Evolutionary conservation across 257 asterid genomes (phyloP).

Genomic region (Handroanthus guayacan): DNA sequence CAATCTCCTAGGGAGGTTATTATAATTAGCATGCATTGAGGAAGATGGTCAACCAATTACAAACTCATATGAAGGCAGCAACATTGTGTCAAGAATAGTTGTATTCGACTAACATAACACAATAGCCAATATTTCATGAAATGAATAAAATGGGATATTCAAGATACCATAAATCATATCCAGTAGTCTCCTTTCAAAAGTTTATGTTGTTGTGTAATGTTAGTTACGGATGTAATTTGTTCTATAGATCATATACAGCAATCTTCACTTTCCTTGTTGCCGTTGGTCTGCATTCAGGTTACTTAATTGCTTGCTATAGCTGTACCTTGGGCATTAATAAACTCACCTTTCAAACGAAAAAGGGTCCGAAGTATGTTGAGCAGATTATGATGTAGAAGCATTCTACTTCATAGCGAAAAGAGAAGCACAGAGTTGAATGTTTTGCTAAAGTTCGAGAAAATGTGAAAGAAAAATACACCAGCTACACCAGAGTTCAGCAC

Average conservation of each 20-base stretch:
- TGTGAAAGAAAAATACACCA: neutral
- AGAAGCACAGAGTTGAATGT: neutral
- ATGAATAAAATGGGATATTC: neutral
- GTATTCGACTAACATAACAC: neutral
- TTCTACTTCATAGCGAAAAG: neutral
- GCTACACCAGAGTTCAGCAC: neutral
- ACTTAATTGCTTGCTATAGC: too few relatives aligned
- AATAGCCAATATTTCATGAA: neutral
- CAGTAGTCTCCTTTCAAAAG: neutral
- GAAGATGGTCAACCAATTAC: slow-evolving; percentile 3
- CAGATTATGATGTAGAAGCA: neutral
- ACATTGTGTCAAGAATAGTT: neutral
- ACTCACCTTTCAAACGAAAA: too few relatives aligned
- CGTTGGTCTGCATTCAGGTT: too few relatives aligned
- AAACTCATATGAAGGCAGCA: neutral
- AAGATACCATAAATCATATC: neutral
- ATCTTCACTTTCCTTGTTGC: too few relatives aligned
- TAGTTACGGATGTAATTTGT: too few relatives aligned
- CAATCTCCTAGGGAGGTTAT: neutral
- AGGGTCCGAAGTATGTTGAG: too few relatives aligned
- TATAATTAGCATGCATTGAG: neutral
- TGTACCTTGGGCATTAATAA: too few relatives aligned
- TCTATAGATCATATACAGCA: too few relatives aligned
- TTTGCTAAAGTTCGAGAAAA: neutral
- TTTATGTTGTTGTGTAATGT: neutral